Conservation (phyloP, 2,329 filamentous ascomycete species). For the Paracoccidioides brasiliensis region DNA sequence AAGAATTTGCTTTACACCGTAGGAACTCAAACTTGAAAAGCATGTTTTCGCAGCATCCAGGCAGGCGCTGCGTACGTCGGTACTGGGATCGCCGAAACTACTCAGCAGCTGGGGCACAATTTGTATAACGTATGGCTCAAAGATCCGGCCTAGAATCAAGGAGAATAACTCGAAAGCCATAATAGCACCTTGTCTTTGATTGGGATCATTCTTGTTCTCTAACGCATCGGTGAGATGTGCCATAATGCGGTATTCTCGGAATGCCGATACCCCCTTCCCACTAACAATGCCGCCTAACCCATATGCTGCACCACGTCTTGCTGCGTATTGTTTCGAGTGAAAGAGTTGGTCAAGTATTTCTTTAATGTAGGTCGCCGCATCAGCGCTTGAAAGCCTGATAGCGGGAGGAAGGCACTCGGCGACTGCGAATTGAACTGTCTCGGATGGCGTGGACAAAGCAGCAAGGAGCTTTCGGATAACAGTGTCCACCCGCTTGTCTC, state of each 20-base stretch:
- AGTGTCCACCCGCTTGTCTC: slow-evolving; percentile 76
- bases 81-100: slow-evolving; percentile 77
- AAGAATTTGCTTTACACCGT: slow-evolving; percentile 86
- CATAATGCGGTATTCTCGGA: slow-evolving; percentile 79
- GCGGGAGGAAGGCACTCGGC: slow-evolving; percentile 86
- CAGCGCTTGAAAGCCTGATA: slow-evolving; percentile 66
- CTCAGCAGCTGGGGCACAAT: slow-evolving; percentile 81
- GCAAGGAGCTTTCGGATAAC: slow-evolving; percentile 77
- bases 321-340: slow-evolving; percentile 81
- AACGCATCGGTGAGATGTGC: slow-evolving; percentile 63
- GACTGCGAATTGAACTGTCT: slow-evolving; percentile 92
- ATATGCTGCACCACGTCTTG: slow-evolving; percentile 84
- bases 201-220: slow-evolving; percentile 91
- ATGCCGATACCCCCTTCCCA: slow-evolving; percentile 68
- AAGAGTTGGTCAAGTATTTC: slow-evolving; percentile 72
- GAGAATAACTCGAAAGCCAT: slow-evolving; percentile 86
- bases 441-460: slow-evolving; percentile 85
- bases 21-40: slow-evolving; percentile 86
- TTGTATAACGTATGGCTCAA: slow-evolving; percentile 94
- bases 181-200: slow-evolving; percentile 77
- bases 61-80: slow-evolving; percentile 85
- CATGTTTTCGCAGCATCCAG: slow-evolving; percentile 87
- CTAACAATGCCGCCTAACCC: slow-evolving; percentile 81
- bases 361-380: slow-evolving; percentile 66
- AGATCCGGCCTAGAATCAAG: slow-evolving; percentile 69